phyloP scores from a whole-genome alignment of 176 grass and related monocot genomes.

The Poa annua region DNA sequence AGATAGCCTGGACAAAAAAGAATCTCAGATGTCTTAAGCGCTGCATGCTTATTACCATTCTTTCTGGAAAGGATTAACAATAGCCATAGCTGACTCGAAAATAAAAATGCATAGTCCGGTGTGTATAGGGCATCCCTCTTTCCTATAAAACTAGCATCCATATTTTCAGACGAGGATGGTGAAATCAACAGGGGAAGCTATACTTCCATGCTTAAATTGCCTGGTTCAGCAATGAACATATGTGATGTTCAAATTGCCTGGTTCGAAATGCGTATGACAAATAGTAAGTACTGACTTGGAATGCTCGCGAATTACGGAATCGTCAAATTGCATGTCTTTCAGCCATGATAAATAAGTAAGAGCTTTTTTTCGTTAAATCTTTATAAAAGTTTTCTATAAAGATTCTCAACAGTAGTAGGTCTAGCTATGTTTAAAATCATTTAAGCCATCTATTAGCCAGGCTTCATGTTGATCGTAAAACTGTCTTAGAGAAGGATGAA shows the following conservation, averaged over 20 bases:
- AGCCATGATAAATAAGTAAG: neutral
- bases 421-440: neutral
- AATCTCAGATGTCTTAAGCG: neutral
- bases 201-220: neutral
- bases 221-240: neutral
- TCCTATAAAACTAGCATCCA: neutral
- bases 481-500: neutral
- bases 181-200: slow-evolving; percentile 4
- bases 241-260: neutral
- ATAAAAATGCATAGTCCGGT: slow-evolving; percentile 7
- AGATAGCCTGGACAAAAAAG: neutral
- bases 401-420: neutral
- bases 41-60: neutral
- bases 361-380: neutral
- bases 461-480: neutral
- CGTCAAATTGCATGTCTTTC: neutral
- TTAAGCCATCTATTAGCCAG: neutral
- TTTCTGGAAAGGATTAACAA: slow-evolving; percentile 18
- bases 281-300: neutral
- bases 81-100: neutral
- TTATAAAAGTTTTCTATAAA: neutral
- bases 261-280: neutral
- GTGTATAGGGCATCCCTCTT: neutral
- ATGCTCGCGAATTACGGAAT: neutral
- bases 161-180: neutral